Percentiles rank a stretch among this genome's conserved stretches.
phyloP scores from a whole-genome alignment of 495 filamentous ascomycete species.

The Penicillium crystallinum region DNA sequence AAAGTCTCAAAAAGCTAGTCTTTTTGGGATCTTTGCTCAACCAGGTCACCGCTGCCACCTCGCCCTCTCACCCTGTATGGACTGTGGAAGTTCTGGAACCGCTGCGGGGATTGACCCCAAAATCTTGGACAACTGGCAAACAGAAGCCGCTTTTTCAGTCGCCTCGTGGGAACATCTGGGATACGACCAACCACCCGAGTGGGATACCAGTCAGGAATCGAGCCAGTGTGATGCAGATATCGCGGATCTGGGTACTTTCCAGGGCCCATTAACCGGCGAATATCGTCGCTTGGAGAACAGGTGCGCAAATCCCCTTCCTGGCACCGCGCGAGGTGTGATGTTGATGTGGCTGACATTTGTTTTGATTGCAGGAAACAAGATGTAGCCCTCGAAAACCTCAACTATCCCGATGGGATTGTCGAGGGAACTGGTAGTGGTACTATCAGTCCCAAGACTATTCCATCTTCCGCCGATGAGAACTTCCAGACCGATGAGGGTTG shows the following conservation, averaged over 20 bases:
- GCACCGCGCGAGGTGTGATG: neutral
- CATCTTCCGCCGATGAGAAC: conserved; percentile 42
- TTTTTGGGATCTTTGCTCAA: conserved; percentile 21
- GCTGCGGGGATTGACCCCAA: conserved; percentile 48
- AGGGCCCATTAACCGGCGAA: conserved; percentile 29
- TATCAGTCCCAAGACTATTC: conserved; percentile 40
- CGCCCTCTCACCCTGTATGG: conserved; percentile 37
- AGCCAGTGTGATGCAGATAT: conserved; percentile 40
- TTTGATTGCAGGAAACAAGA: conserved; percentile 25
- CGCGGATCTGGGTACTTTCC: conserved; percentile 30
- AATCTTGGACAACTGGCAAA: conserved; percentile 44
- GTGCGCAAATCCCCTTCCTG: conserved; percentile 16
- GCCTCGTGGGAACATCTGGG: conserved; percentile 37
- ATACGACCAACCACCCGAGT: conserved; percentile 40
- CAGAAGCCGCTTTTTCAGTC: conserved; percentile 35
- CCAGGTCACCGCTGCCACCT: conserved; percentile 11
- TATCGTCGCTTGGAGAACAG: conserved; percentile 22
- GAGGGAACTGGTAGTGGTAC: conserved; percentile 39
- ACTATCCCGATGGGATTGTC: conserved; percentile 26
- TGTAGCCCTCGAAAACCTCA: conserved; percentile 31
- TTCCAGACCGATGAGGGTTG: conserved; percentile 40
- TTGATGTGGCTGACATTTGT: conserved; percentile 10
- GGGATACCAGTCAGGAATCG: conserved; percentile 43
- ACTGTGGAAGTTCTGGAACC: conserved; percentile 38
- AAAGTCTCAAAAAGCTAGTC: conserved; percentile 16